Percentiles rank a stretch among this genome's conserved stretches.
phyloP scores from a whole-genome alignment of 1,284 basidiomycete genomes.

The Malassezia slooffiae region DNA sequence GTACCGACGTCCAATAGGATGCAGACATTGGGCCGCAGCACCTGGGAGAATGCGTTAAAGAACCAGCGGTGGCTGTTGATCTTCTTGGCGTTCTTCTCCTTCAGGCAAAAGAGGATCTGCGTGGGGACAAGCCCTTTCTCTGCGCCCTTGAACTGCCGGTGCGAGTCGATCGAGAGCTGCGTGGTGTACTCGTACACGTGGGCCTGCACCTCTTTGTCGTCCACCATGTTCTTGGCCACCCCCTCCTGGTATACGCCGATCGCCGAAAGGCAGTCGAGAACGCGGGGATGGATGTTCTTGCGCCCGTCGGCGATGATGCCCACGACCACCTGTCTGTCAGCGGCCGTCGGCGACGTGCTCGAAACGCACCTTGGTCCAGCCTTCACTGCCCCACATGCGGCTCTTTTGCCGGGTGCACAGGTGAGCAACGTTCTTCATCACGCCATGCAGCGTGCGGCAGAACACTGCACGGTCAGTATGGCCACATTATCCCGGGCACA shows the following conservation, averaged over 20 bases:
- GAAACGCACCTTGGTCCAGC: constrained; percentile 95
- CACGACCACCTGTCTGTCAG: constrained; percentile 40
- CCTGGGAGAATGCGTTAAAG: constrained; percentile 47
- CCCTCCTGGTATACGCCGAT: constrained; percentile 84
- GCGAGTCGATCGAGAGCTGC: constrained; percentile 67
- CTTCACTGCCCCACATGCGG: constrained; percentile 89
- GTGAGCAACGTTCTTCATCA: constrained; percentile 50
- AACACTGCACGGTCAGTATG: constrained; percentile 23
- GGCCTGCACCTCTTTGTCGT: constrained; percentile 71
- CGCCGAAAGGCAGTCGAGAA: constrained; percentile 71
- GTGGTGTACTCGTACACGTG: constrained; percentile 68
- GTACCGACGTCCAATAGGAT: constrained; percentile 90
- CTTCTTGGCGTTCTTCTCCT: constrained; percentile 62
- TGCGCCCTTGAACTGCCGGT: constrained; percentile 68
- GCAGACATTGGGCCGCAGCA: constrained; percentile 66
- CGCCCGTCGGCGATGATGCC: constrained; percentile 83
- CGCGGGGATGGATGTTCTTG: constrained; percentile 78
- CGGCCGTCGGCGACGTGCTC: constrained; percentile 69
- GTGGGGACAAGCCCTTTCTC: constrained; percentile 68
- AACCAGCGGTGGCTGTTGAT: constrained; percentile 42
- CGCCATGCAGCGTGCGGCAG: constrained; percentile 41
- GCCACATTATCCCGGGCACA: not conserved
- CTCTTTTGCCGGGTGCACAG: constrained; percentile 68
- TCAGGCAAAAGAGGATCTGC: constrained; percentile 86
- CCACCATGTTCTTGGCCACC: constrained; percentile 79